Base-by-base conservation (phyloP, 768 basidiomycete genomes). In the Mrakia frigida region DNA sequence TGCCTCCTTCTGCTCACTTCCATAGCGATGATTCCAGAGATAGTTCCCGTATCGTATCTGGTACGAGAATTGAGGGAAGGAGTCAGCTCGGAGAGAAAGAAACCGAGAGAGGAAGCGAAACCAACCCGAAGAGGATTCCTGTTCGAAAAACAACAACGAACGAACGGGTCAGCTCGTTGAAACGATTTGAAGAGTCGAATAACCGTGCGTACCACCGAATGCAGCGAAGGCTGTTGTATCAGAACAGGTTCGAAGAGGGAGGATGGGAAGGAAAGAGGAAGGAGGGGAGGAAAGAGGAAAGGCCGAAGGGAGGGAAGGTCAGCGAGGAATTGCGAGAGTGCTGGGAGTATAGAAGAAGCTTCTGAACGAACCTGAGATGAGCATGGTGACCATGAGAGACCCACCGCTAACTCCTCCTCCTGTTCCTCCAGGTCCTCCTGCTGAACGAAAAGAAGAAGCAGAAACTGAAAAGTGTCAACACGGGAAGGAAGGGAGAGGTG, bases 21-120 rank as follows among this genome's bases (percentile, higher is more conserved):
- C 63, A 73, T 73, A 2, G 76, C 70, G 35, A 73, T 52, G 46
- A 77, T 68, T n/a, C 76, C 76, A 2, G 70, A 65, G 39, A 77
- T 72, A 0, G 56, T 70, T 50, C 75, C 75, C 0, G 75, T 63
- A 31, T 65, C 75, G 41, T 56, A 77, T 41, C 71, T 59, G 52
- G 59, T 6, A 14, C 16, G 35, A 37, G 6, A 21, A 2, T 14
- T 21, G 23, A 65, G 16, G 31, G 46, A 31, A 6, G 25, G 6
- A 31, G 41, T 33, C 39, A 46, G 68, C 28, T 10, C 23, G 35
- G 16, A 6, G 37, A 21, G 39, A 28, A n/a, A 23, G 28, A 70
- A 28, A 2, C 16, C 10, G 50, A 31, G 50, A 52, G 43, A 46
- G 25, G 41, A 70, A 52, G 46, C 46, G 14, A n/a, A 10, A 70